Base-by-base conservation (phyloP, 345 rosid species). In the Euphorbia lathyris region DNA sequence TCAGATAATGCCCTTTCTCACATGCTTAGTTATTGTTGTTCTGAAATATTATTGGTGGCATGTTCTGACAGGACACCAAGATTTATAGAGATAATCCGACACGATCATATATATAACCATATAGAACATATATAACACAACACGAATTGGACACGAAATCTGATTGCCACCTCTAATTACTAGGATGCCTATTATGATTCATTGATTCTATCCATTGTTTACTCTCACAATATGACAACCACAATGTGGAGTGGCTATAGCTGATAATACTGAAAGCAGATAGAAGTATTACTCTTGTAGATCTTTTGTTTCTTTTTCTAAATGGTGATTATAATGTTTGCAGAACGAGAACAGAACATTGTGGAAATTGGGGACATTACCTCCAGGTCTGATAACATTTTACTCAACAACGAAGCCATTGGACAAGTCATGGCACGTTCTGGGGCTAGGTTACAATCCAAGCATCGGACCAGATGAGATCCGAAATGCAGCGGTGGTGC, bases 401-500 rank as follows among this genome's bases (percentile, higher is more conserved):
- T 95, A 95, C 85, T 87, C 99, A 1, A 95, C 97, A 3, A 95
- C 97, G 0, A 95, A 95, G 72, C 97, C 97, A 0, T 87, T 91
- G 8, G 92, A 91, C 84, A 94, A 91, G 82, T 84, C 97, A 2
- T 94, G 98, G 98, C 98, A 94, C 77, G 98, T 91, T 40, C 84
- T 94, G 56, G 98, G 98, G 53, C 86, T 94, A 0, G 98, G 98
- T 29, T 94, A 91, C 68, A 94, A 94, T 72, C 98, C 98, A 11
- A 90, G 99, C 85, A 90, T 95, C 64, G 72, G 97, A 73, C 77
- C 86, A 96, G 97, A 90, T 5, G 99, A 95, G 91, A 95, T 92
- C 40, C 81, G 72, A 51, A 87, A 88, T 34, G 98, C 98, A 13
- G 97, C 98, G 0, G 98, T 94, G 29, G 96, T 94, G 65, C 98